Evolutionary conservation across 768 basidiomycete species (phyloP).

Genomic region (Boletus sensibilis): DNA sequence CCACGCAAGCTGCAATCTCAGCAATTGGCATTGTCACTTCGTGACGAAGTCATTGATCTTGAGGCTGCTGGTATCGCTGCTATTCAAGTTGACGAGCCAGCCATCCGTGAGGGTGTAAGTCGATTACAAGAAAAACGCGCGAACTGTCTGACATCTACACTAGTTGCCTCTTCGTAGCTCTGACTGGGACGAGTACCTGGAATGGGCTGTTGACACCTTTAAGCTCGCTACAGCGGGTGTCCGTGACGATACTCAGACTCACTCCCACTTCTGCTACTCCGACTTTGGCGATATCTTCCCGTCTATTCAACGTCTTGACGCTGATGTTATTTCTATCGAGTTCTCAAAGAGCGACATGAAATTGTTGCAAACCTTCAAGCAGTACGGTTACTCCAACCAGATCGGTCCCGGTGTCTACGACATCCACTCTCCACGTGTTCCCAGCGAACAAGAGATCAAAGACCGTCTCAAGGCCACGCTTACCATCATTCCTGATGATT

Average conservation of each 20-base stretch:
- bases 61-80: constrained; percentile 95
- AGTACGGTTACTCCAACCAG: constrained; percentile 93
- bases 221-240: constrained; percentile 97
- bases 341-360: constrained; percentile 99
- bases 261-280: constrained; percentile 99
- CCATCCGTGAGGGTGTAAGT: constrained; percentile 96
- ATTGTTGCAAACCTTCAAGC: constrained; percentile 91
- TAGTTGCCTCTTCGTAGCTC: constrained; percentile 91
- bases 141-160: constrained; percentile 1
- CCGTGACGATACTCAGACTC: constrained; percentile 89
- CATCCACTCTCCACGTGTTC: constrained; percentile 99
- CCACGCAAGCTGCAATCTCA: constrained; percentile 95
- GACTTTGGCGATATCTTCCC: constrained; percentile 99
- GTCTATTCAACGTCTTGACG: constrained; percentile 93
- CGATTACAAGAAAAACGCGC: neutral
- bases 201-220: constrained; percentile 99
- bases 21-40: constrained; percentile 96
- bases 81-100: constrained; percentile 99
- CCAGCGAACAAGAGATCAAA: constrained; percentile 89
- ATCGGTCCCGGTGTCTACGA: constrained; percentile 99
- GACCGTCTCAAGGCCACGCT: constrained; percentile 87
- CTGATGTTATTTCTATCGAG: constrained; percentile 98
- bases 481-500: constrained; percentile 71
- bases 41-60: constrained; percentile 97
- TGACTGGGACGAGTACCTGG: constrained; percentile 96